Conservation (phyloP, 1,284 basidiomycete genomes). For the Cryptococcus neoformans region DNA sequence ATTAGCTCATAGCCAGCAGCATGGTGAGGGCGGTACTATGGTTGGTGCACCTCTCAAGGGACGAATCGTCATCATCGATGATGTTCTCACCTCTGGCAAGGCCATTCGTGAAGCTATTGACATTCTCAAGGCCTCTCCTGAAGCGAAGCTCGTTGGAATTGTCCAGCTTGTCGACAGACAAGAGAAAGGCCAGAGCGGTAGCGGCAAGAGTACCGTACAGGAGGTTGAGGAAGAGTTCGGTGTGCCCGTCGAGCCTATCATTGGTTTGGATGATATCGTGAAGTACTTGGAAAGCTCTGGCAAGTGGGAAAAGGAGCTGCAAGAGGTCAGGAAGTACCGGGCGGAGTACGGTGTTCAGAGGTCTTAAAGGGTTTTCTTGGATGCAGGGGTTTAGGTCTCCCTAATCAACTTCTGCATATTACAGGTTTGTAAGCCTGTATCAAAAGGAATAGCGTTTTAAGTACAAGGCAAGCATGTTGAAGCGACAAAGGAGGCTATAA, state of each 20-base stretch:
- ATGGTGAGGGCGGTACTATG: slow-evolving; percentile 93
- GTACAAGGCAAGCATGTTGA: too few relatives aligned
- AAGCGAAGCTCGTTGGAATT: slow-evolving; percentile 83
- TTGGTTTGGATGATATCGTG: slow-evolving; percentile 81
- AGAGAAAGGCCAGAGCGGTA: slow-evolving; percentile 66
- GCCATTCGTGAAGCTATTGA: slow-evolving; percentile 79
- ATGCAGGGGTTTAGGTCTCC: neutral
- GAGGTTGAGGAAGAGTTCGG: slow-evolving; percentile 76
- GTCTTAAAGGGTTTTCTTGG: neutral
- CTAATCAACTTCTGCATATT: neutral
- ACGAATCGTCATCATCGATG: slow-evolving; percentile 87
- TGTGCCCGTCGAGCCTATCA: slow-evolving; percentile 69
- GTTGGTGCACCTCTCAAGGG: slow-evolving; percentile 81
- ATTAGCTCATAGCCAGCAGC: slow-evolving; percentile 41
- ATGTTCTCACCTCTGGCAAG: slow-evolving; percentile 96
- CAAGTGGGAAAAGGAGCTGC: slow-evolving; percentile 61
- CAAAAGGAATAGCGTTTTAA: too few relatives aligned
- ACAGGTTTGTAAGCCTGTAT: neutral
- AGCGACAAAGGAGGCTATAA: too few relatives aligned
- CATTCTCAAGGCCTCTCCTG: slow-evolving; percentile 60
- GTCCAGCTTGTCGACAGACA: slow-evolving; percentile 86
- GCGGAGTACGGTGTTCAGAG: slow-evolving; percentile 64
- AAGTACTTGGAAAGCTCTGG: slow-evolving; percentile 71
- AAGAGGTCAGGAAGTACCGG: slow-evolving; percentile 76
- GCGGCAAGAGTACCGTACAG: slow-evolving; percentile 64